Base-by-base conservation (phyloP, 805 yeast species). In the Cyberlindnera galapagoensis region DNA sequence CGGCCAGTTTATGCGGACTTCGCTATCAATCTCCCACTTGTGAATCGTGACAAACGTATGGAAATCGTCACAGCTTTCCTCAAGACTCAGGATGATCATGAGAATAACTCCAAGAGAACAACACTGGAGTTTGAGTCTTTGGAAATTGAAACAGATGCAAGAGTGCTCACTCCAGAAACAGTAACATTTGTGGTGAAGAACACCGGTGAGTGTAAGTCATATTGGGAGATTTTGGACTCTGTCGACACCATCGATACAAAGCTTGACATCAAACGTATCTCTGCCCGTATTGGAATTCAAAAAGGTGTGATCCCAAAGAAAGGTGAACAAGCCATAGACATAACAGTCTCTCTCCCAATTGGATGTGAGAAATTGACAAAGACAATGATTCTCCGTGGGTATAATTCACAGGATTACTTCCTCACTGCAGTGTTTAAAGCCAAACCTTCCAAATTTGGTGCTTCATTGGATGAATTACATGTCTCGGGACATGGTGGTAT, bases 1-100 rank as follows among this genome's bases (percentile, higher is more conserved):
- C 60, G 64, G 31, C 81, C 83, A 0, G 80, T 76, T 3, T 47
- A 51, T 10, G 52, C 68, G 3, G 62, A 57, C 12, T 64, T 56
- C 27, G 42, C 40, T 7, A 26, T 65, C 4, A 40, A 49, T 1
- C 44, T 60, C 1, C 52, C 56, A 9, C 35, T 65, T 4, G 52
- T 70, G 8, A 63, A 75, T 46, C 48, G 47, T 11, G 56, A 44
- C 6, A 51, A 48, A 27, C 54, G 72, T 10, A 52, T 56, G 8
- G 39, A 38, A 8, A 42, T 67, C 9, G 60, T 63, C 19, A 52
- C 57, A 9, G 42, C 54, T 4, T 62, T 70, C 30, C 51, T 65
- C 22, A 58, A 58, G 40, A 54, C 56, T 21, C 44, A 67, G 22
- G 72, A 76, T 23, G 57, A 55, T 14, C 54, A 65, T 7, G 70